phyloP scores from a whole-genome alignment of 108 stramenopile species.

The Nitzschia sp. region DNA sequence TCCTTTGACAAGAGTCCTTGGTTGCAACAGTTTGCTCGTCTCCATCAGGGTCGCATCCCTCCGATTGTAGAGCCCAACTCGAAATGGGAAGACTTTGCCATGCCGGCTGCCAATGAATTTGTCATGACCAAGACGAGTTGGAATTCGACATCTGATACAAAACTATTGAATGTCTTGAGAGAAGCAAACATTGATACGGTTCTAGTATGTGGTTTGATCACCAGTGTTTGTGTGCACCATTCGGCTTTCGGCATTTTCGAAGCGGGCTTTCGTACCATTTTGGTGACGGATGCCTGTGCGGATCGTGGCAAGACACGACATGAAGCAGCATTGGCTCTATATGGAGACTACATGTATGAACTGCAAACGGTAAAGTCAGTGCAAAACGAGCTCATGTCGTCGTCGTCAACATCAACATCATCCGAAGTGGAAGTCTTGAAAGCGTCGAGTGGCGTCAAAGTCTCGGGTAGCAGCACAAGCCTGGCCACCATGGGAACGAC shows the following conservation, averaged over 20 bases:
- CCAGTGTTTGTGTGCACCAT: slow-evolving; percentile 72
- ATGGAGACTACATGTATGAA: slow-evolving; percentile 80
- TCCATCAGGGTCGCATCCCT: slow-evolving; percentile 36
- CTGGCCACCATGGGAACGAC: neutral
- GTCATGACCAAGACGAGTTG: slow-evolving; percentile 61
- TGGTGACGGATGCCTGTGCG: slow-evolving; percentile 68
- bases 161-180: slow-evolving; percentile 40
- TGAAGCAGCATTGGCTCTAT: slow-evolving; percentile 63
- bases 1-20: slow-evolving; percentile 55
- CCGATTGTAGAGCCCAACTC: slow-evolving; percentile 16
- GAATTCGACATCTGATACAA: slow-evolving; percentile 46
- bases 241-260: slow-evolving; percentile 72
- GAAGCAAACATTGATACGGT: slow-evolving; percentile 55
- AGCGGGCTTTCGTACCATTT: slow-evolving; percentile 60
- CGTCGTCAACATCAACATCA: neutral
- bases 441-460: no score
- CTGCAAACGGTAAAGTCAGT: slow-evolving; percentile 12
- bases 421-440: neutral
- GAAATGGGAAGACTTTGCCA: slow-evolving; percentile 67
- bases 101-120: slow-evolving; percentile 46
- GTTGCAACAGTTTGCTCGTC: slow-evolving; percentile 58
- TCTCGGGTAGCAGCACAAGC: neutral
- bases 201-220: slow-evolving; percentile 68
- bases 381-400: neutral
- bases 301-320: slow-evolving; percentile 59